Evolutionary conservation across 1,284 basidiomycete species (phyloP).

Genomic region (Amylostereum chailletii): DNA sequence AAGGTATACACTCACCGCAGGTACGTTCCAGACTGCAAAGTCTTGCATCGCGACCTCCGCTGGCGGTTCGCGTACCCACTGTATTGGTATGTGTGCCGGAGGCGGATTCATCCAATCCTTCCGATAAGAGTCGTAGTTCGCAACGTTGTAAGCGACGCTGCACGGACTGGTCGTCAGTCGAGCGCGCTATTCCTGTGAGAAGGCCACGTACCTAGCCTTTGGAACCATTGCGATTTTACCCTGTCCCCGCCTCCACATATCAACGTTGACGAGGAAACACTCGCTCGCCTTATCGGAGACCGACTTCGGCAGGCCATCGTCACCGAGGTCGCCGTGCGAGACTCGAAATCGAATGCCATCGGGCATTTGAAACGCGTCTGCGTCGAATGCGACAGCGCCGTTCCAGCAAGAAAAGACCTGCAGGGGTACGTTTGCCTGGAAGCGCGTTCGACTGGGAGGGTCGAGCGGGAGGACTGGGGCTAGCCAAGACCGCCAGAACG

Average conservation of each 20-base stretch:
- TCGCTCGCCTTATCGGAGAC: slow-evolving; percentile 23
- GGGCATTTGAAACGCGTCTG: slow-evolving; percentile 14
- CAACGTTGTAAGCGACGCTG: slow-evolving; percentile 1
- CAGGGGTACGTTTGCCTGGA: slow-evolving; percentile 22
- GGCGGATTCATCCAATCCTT: not conserved
- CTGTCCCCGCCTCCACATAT: slow-evolving; percentile 28
- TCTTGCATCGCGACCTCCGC: slow-evolving; percentile 6
- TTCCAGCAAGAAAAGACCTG: slow-evolving; percentile 33
- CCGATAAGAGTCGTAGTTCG: not conserved
- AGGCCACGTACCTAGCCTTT: slow-evolving; percentile 9
- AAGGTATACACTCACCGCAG: not conserved
- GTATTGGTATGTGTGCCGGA: not conserved
- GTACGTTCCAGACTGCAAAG: not conserved
- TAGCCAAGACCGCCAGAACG: slow-evolving; percentile 14
- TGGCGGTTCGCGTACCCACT: slow-evolving; percentile 4
- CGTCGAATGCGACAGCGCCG: slow-evolving; percentile 24
- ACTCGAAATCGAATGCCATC: slow-evolving; percentile 11
- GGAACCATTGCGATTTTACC: slow-evolving; percentile 24
- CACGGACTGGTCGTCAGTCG: not conserved
- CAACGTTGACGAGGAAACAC: slow-evolving; percentile 27
- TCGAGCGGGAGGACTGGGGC: slow-evolving; percentile 13
- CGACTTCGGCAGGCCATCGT: not conserved
- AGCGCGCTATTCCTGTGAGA: not conserved
- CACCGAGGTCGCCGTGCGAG: slow-evolving; percentile 12
- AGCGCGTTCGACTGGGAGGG: slow-evolving; percentile 18